Evolutionary conservation across 2,329 filamentous ascomycete genomes (phyloP).

Genomic region (Trichoderma citrinoviride): DNA sequence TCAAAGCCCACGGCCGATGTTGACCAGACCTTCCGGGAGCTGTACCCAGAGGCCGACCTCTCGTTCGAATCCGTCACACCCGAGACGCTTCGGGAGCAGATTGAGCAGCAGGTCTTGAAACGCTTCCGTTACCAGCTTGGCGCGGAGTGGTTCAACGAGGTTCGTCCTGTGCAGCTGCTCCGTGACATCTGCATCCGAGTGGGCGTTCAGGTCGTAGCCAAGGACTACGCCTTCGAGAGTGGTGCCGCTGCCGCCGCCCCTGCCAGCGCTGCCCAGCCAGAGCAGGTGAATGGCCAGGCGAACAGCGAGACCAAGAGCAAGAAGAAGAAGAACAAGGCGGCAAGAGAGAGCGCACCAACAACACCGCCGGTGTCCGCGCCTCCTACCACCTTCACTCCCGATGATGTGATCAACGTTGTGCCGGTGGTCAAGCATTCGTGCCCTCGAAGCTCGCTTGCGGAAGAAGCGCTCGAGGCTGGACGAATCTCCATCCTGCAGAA

Average conservation of each 20-base stretch:
- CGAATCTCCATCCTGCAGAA: conserved; percentile 94
- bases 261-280: conserved; percentile 27
- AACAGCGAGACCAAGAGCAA: conserved; percentile 49
- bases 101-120: conserved; percentile 67
- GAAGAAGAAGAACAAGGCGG: conserved; percentile 58
- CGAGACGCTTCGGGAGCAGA: conserved; percentile 63
- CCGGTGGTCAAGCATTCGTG: conserved; percentile 92
- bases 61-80: conserved; percentile 78
- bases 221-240: conserved; percentile 46
- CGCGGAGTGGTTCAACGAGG: conserved; percentile 61
- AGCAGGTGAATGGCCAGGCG: conserved; percentile 42
- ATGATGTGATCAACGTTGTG: conserved; percentile 90
- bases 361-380: conserved; percentile 43
- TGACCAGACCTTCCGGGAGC: conserved; percentile 66
- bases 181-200: conserved; percentile 87
- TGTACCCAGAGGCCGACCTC: conserved; percentile 82
- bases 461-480: conserved; percentile 93
- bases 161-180: conserved; percentile 78
- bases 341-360: conserved; percentile 53
- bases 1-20: conserved; percentile 73
- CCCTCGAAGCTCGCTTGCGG: conserved; percentile 84
- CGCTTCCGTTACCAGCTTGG: conserved; percentile 76
- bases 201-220: conserved; percentile 81
- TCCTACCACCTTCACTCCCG: conserved; percentile 62
- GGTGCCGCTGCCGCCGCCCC: conserved; percentile 30